These are phyloP conservation scores for Pseudodiploospora longispora DNA, from an alignment of 2,329 filamentous ascomycete genomes.

Conservation along the genomic window DNA sequence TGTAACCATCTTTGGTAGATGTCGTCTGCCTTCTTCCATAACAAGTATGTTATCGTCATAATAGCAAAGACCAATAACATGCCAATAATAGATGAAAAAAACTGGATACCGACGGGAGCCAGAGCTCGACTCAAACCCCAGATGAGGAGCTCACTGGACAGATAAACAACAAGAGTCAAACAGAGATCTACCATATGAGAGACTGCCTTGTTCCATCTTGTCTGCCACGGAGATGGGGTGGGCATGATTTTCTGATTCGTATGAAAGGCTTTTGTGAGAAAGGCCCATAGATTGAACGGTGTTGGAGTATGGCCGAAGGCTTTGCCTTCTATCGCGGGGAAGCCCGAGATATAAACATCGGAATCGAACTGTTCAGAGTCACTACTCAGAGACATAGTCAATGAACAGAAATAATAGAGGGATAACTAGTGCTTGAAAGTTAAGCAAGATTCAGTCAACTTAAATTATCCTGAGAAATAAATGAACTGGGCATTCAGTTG, in stretches of 20 bases:
- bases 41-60: slow-evolving; percentile 21
- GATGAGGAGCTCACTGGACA: slow-evolving; percentile 37
- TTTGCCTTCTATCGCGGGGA: too few relatives aligned
- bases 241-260: slow-evolving; percentile 2
- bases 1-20: slow-evolving; percentile 25
- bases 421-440: too few relatives aligned
- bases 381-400: too few relatives aligned
- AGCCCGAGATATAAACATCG: too few relatives aligned
- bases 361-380: too few relatives aligned
- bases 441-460: too few relatives aligned
- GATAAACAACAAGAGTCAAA: slow-evolving; percentile 28
- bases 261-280: too few relatives aligned
- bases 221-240: slow-evolving; percentile 8
- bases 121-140: slow-evolving; percentile 33
- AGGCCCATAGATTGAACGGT: too few relatives aligned
- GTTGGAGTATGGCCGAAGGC: too few relatives aligned
- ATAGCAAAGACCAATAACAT: slow-evolving; percentile 34
- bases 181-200: slow-evolving; percentile 16
- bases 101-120: slow-evolving; percentile 25
- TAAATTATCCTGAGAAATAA: too few relatives aligned
- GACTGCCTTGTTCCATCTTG: slow-evolving; percentile 6
- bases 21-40: slow-evolving; percentile 13
- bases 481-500: too few relatives aligned
- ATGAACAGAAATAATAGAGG: too few relatives aligned
- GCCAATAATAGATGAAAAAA: slow-evolving; percentile 39